These are phyloP conservation scores for Onygenales sp. DNA, from an alignment of 2,329 filamentous ascomycete species.

Conservation along the genomic window DNA sequence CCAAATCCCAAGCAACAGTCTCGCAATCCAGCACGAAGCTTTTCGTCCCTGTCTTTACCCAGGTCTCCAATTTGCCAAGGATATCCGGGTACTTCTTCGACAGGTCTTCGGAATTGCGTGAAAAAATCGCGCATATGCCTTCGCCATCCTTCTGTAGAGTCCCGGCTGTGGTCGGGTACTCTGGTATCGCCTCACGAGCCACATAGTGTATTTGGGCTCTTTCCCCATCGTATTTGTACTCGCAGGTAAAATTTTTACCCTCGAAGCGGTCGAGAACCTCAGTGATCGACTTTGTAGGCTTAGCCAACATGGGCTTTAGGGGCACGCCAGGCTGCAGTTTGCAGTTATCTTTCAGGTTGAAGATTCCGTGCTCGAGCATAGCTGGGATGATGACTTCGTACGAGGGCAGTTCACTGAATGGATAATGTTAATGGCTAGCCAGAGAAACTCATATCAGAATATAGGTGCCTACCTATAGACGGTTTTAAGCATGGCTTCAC, in stretches of 20 bases:
- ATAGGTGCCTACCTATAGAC: constrained; percentile 62
- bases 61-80: constrained; percentile 72
- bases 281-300: constrained; percentile 95
- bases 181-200: constrained; percentile 63
- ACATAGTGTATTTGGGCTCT: constrained; percentile 98
- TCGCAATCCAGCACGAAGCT: constrained; percentile 99
- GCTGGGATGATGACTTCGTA: constrained; percentile 92
- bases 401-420: constrained; percentile 73
- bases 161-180: constrained; percentile 54
- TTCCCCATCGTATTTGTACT: constrained; percentile 98
- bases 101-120: constrained; percentile 90
- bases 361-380: constrained; percentile 77
- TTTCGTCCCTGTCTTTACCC: constrained; percentile 82
- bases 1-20: constrained; percentile 92
- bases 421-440: not conserved
- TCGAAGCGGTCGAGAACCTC: constrained; percentile 97
- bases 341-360: constrained; percentile 72
- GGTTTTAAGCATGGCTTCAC: constrained; percentile 76
- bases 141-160: constrained; percentile 53
- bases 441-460: not conserved
- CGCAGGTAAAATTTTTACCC: constrained; percentile 89
- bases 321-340: constrained; percentile 89
- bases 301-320: constrained; percentile 96
- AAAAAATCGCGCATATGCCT: constrained; percentile 89
- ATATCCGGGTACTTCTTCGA: constrained; percentile 98